Evolutionary conservation across 2,329 filamentous ascomycete species (phyloP), one percentile per base, ranked within the genome.

Genomic region (Cladobotryum mycophilum): DNA sequence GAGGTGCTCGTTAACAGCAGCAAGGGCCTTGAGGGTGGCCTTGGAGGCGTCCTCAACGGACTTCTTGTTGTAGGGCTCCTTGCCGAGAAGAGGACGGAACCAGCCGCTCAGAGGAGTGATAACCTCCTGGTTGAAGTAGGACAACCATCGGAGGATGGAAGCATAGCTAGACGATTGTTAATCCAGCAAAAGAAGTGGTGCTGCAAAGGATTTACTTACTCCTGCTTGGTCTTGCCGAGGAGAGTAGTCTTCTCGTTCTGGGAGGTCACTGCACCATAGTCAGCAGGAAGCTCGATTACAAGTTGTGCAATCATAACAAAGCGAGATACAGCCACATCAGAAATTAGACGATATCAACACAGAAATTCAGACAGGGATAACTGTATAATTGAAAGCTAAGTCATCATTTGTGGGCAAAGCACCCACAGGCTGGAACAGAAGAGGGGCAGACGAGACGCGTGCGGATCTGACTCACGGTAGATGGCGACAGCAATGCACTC

Each of bases 231-330:
- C 86, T 97, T 97, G 70, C 93, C 93, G 65, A 99, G 85, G 61
- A 99, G 90, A 63, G 90, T 95, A 65, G 93, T 99, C 87, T 97
- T 97, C 86, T 97, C 93, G 74, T 99, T 99, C 79, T 99, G 93
- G 64, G 93, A 97, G 66, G 93, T 90, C 71, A 99, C 93, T 97
- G 68, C 56, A n/a, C 12, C 17, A 59, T 30, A 51, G 64, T 74
- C 62, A 73, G 67, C 59, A 49, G 38, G 41, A 25, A 43, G 48
- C 43, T 45, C 42, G 60, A 66, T 46, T 54, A 47, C 33, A 44
- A 54, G 51, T 30, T 53, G 45, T 51, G 58, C 61, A 58, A 33
- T 48, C 53, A 64, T 61, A 67, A 61, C 60, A 56, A 58, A 43
- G 49, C 57, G 54, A 56, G 54, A 57, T 43, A 56, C 55, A 51